Conservation (phyloP, 768 basidiomycete genomes). For the Mycena haematopus region DNA sequence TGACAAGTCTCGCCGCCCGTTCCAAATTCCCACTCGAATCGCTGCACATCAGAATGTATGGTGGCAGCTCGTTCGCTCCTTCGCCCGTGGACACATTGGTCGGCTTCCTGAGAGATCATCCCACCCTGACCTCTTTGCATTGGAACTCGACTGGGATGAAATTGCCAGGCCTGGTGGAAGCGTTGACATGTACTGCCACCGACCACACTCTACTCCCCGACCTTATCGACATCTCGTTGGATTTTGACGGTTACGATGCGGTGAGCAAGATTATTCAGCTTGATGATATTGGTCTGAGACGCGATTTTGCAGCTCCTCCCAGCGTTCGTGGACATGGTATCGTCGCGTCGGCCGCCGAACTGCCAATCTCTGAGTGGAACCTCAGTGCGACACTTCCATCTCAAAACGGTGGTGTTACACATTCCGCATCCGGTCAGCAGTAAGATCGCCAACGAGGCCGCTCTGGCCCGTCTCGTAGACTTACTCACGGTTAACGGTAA, state of each 20-base stretch:
- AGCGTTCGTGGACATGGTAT: neutral
- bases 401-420: neutral
- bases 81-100: neutral
- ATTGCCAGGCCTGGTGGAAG: conserved; percentile 1
- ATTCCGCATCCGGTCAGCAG: too few species aligned
- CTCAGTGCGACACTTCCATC: neutral
- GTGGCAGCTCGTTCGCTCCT: too few species aligned
- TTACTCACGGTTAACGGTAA: neutral
- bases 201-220: neutral
- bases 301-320: conserved; percentile 3
- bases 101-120: neutral
- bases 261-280: neutral
- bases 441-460: neutral
- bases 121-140: neutral
- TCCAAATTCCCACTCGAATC: neutral
- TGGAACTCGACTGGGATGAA: neutral
- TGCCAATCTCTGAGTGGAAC: neutral
- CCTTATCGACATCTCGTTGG: conserved; percentile 3
- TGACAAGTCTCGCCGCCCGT: neutral
- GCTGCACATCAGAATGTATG: neutral
- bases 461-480: neutral
- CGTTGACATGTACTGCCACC: neutral
- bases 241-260: neutral
- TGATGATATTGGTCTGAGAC: neutral
- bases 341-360: neutral